Evolutionary conservation across 179 eudicot genomes (phyloP).

Genomic region (Silene coronaria): DNA sequence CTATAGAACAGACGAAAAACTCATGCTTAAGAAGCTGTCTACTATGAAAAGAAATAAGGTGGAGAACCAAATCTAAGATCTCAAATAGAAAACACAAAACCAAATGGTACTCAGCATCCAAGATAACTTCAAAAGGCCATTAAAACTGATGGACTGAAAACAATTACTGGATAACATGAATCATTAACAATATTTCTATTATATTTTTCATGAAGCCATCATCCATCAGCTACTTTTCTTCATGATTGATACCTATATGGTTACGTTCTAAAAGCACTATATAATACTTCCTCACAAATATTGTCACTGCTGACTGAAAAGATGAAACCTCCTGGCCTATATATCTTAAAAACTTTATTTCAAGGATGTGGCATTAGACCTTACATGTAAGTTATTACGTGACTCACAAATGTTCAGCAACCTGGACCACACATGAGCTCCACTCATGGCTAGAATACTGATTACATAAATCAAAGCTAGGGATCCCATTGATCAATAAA

Average conservation of each 20-base stretch:
- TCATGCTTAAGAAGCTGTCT: neutral
- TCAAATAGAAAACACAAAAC: neutral
- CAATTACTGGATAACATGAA: too few species aligned
- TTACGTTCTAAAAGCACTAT: constrained; percentile 8
- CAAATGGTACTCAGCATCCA: constrained; percentile 2
- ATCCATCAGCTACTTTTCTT: neutral
- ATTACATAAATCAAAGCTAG: neutral
- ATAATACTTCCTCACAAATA: neutral
- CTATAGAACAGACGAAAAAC: neutral
- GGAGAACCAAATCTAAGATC: neutral
- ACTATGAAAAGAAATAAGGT: neutral
- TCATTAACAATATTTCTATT: neutral
- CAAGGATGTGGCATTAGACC: neutral
- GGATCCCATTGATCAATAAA: constrained; percentile 5
- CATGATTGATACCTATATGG: neutral
- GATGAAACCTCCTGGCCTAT: neutral
- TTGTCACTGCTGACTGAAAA: neutral
- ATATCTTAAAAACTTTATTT: neutral
- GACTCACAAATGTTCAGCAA: neutral
- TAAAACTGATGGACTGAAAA: too few species aligned
- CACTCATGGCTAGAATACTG: neutral
- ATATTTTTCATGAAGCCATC: constrained; percentile 7
- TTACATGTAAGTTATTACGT: neutral
- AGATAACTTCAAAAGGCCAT: neutral
- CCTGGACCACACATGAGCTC: neutral